Evolutionary conservation across 148 eudicot genomes (phyloP).

Genomic region (Tetragonia tetragonoides): DNA sequence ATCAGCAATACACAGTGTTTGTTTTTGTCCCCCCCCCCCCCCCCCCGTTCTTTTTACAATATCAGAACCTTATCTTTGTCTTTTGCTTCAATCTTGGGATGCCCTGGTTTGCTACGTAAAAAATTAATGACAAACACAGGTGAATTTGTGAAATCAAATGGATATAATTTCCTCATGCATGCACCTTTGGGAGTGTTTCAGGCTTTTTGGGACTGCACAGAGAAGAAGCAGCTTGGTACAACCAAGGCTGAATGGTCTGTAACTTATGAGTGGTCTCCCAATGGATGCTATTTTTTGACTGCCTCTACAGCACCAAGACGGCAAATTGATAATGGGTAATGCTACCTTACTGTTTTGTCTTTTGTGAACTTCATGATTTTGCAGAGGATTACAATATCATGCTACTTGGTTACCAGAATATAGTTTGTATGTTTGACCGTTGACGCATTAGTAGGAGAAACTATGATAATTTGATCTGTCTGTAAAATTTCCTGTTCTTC

Average conservation of each 20-base stretch:
- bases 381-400: not conserved
- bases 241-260: constrained; percentile 97
- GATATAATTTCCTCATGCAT: constrained; percentile 13
- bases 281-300: constrained; percentile 90
- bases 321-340: constrained; percentile 95
- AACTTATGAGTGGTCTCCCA: constrained; percentile 93
- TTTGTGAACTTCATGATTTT: not conserved
- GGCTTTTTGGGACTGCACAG: constrained; percentile 92
- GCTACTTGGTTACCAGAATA: not conserved
- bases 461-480: not conserved
- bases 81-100: not conserved
- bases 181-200: constrained; percentile 30
- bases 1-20: constrained; percentile 1
- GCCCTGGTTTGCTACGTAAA: not conserved
- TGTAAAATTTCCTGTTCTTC: not conserved
- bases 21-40: not conserved
- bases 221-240: constrained; percentile 76
- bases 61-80: no score
- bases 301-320: constrained; percentile 96
- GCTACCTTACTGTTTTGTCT: constrained; percentile 12
- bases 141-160: constrained; percentile 1
- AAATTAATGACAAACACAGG: not conserved
- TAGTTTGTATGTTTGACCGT: not conserved
- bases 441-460: not conserved
- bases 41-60: no score